Conservation (phyloP, 805 yeast genomes). For the Scheffersomyces amazonensis region DNA sequence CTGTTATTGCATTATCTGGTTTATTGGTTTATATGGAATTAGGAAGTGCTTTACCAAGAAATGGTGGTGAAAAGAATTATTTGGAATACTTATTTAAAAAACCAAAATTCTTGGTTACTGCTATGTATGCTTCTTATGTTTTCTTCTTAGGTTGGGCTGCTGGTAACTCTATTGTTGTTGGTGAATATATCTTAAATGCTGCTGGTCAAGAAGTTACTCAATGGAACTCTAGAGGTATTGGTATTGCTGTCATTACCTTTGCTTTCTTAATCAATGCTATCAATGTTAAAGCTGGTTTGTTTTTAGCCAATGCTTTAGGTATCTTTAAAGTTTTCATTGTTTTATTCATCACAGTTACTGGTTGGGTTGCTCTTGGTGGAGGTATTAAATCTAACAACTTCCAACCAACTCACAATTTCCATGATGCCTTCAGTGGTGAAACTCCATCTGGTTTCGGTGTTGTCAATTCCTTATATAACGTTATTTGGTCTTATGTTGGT, state of each 20-base stretch:
- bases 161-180: slow-evolving; percentile 77
- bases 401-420: slow-evolving; percentile 56
- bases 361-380: slow-evolving; percentile 82
- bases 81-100: slow-evolving; percentile 66
- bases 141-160: slow-evolving; percentile 84
- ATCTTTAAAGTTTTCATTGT: slow-evolving; percentile 71
- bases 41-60: slow-evolving; percentile 72
- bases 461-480: slow-evolving; percentile 74
- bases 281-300: slow-evolving; percentile 63
- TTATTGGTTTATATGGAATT: slow-evolving; percentile 75
- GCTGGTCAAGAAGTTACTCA: slow-evolving; percentile 64
- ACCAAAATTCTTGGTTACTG: slow-evolving; percentile 68
- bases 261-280: slow-evolving; percentile 62
- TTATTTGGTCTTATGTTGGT: slow-evolving; percentile 83
- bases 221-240: slow-evolving; percentile 79
- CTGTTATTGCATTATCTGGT: slow-evolving; percentile 56
- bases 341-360: slow-evolving; percentile 66
- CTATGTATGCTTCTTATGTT: slow-evolving; percentile 62
- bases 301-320: slow-evolving; percentile 63
- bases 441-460: slow-evolving; percentile 63
- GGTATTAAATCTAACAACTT: slow-evolving; percentile 50
- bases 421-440: slow-evolving; percentile 53
- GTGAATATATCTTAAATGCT: slow-evolving; percentile 73
- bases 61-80: slow-evolving; percentile 86
- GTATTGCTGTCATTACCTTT: slow-evolving; percentile 69